Percentiles rank a stretch among this genome's conserved stretches.
These are phyloP conservation scores for Eucommia ulmoides DNA, from an alignment of 257 asterid species.

Conservation along the genomic window DNA sequence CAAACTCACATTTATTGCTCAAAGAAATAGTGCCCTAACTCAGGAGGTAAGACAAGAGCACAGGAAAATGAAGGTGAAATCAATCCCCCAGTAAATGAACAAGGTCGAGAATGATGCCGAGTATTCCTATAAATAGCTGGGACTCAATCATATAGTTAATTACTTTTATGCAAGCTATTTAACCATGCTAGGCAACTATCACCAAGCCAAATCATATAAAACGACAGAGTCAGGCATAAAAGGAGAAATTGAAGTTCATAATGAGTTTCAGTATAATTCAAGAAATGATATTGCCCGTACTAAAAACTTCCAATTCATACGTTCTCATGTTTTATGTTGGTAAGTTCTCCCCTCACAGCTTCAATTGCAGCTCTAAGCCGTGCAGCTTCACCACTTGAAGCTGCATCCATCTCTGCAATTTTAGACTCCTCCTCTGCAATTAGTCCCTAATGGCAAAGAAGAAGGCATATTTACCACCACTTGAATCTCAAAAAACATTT, in stretches of 20 bases:
- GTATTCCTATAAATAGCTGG: neutral
- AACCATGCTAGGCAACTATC: neutral
- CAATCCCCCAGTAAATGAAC: neutral
- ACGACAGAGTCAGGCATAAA: neutral
- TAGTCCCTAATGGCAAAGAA: conserved; percentile 35
- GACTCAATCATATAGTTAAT: neutral
- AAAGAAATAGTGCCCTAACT: too few species aligned
- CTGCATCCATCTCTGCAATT: conserved; percentile 96
- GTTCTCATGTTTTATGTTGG: conserved; percentile 52
- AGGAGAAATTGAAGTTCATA: too few species aligned
- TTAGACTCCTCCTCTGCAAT: conserved; percentile 75
- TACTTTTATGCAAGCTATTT: neutral
- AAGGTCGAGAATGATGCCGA: neutral
- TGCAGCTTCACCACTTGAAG: conserved; percentile 97
- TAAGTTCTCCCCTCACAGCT: conserved; percentile 74
- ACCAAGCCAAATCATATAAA: too few species aligned
- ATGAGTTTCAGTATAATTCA: too few species aligned
- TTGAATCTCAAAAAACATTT: too few species aligned
- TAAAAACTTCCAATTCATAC: conserved; percentile 22
- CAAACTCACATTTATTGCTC: too few species aligned
- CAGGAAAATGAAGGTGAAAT: neutral
- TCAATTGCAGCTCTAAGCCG: conserved; percentile 83
- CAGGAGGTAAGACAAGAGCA: too few species aligned
- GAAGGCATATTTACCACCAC: too few species aligned
- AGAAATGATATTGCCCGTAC: neutral